Evolutionary conservation across 768 basidiomycete species (phyloP).

Genomic region (Mycena alexandri): DNA sequence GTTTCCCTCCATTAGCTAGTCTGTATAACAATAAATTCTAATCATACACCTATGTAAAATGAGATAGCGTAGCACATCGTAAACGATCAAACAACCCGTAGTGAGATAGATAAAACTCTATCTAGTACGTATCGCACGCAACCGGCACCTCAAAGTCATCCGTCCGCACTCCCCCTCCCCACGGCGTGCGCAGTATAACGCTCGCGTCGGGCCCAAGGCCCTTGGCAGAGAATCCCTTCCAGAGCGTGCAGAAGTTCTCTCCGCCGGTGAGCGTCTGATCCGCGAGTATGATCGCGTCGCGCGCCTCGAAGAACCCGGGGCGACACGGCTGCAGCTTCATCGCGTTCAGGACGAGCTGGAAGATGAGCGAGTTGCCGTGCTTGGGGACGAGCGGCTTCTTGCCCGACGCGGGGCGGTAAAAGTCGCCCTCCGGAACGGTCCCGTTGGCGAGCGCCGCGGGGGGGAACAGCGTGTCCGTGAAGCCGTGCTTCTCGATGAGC

Average conservation of each 20-base stretch:
- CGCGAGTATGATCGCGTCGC: conserved; percentile 91
- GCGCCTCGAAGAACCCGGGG: conserved; percentile 90
- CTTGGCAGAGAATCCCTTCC: conserved; percentile 85
- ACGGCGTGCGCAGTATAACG: conserved; percentile 84
- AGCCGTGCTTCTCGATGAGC: conserved; percentile 87
- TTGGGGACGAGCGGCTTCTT: conserved; percentile 81
- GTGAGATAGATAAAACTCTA: conserved; percentile 16
- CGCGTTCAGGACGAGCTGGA: conserved; percentile 88
- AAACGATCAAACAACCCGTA: too few relatives aligned
- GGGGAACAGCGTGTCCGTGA: conserved; percentile 83
- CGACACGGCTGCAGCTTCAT: conserved; percentile 97
- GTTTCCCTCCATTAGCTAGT: too few relatives aligned
- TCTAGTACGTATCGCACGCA: conserved; percentile 39
- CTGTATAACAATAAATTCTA: too few relatives aligned
- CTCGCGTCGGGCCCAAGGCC: conserved; percentile 86
- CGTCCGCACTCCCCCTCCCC: conserved; percentile 91
- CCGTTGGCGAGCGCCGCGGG: conserved; percentile 76
- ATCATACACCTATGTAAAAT: too few relatives aligned
- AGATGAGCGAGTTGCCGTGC: conserved; percentile 89
- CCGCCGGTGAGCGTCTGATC: conserved; percentile 92
- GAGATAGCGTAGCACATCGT: too few relatives aligned
- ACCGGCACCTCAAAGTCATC: conserved; percentile 55
- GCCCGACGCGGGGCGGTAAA: conserved; percentile 70
- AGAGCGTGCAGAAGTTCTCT: conserved; percentile 91
- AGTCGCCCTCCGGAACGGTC: conserved; percentile 75